Base-by-base conservation (phyloP, 805 yeast species). In the Candida argentea region DNA sequence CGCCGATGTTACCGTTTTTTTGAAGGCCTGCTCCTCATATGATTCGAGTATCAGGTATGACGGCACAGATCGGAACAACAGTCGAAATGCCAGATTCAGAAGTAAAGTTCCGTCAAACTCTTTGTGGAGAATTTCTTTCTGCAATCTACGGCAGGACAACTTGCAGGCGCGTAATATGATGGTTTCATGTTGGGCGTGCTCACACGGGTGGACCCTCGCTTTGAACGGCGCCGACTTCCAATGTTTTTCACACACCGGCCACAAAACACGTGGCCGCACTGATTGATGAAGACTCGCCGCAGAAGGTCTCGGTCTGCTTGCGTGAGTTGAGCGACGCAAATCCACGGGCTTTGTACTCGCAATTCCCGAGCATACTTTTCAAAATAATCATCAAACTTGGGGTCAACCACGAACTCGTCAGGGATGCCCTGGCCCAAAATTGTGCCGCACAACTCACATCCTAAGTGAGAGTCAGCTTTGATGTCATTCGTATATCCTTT, bases 181-280 rank as follows among this genome's bases (percentile, higher is more conserved):
- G 67, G 67, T 28, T 59, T 58, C 6, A 40, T 40, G 8, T 60
- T 57, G 23, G 33, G 34, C 14, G 40, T 43, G 23, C 39, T 41
- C n/a, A n/a, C n/a, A 23, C 33, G 31, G 16, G 43, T 27, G n/a
- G 35, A 33, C n/a, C n/a, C n/a, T 24, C 33, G 31, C 15, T 43
- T 27, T n/a, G 35, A 33, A 31, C 46, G 34, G 42, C 60, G 57
- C 28, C 65, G 43, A 40, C 67, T 64, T 11, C 67, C 67, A n/a
- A 79, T 73, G 40, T 74, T 68, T 38, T 71, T 71, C 14, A 79
- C 80, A 53, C 95, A 85, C 23, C 89, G 53, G 1, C 95, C 95
- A 51, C 95, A 85, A 48, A 72, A 85, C 1, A 76, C 68, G 55
- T 85, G 95, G 0, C 95, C 95, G 58, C 95, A 85, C 22, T 51